Evolutionary conservation across 2,329 filamentous ascomycete genomes (phyloP), one percentile per base, ranked within the genome.

Genomic region (Colletotrichum zoysiae): DNA sequence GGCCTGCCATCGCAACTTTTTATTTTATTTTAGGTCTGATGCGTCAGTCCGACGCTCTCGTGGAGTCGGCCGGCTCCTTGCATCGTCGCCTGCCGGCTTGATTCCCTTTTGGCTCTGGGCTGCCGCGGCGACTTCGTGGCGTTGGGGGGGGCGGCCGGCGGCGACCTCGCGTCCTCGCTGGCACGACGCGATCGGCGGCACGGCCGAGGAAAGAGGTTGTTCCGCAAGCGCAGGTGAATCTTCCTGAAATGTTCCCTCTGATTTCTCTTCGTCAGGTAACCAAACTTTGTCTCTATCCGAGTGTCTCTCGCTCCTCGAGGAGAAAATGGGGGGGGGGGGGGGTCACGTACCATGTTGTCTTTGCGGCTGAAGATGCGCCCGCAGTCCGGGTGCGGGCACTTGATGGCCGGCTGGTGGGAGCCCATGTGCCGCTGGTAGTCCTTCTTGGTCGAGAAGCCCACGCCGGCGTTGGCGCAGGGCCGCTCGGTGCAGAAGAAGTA

Each of bases 161-260:
- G n/a, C 46, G 35, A 42, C 55, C 23, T 51, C 12, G 8, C 33
- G 5, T 12, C n/a, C 18, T 59, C 35, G 2, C 48, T 26, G 5
- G 42, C n/a, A 7, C 42, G 62, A 40, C 67, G 48, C 12, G 62
- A 48, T 16, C 53, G 38, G 16, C 67, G 62, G 55, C 62, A 66
- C 3, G 61, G 67, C 16, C 44, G 50, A 16, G 67, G 67, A 38
- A 69, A 69, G 2, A 69, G 44, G 6, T 69, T 69, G 26, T 69
- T 65, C 26, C 67, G 53, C 53, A 69, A 12, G 0, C 53, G 23
- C 8, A 59, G 38, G 23, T 69, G 58, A 8, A 69, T 66, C n/a
- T 69, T 68, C 3, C 58, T 65, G 67, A 69, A 69, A 14, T 69
- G 67, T 5, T 69, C 67, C 35, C 67, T 46, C 67, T 69, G 53